A percentile compares a stretch with the other conserved stretches of the same genome.
Evolutionary conservation across 2,329 filamentous ascomycete genomes (phyloP).

Genomic region (Clonostachys byssicola): DNA sequence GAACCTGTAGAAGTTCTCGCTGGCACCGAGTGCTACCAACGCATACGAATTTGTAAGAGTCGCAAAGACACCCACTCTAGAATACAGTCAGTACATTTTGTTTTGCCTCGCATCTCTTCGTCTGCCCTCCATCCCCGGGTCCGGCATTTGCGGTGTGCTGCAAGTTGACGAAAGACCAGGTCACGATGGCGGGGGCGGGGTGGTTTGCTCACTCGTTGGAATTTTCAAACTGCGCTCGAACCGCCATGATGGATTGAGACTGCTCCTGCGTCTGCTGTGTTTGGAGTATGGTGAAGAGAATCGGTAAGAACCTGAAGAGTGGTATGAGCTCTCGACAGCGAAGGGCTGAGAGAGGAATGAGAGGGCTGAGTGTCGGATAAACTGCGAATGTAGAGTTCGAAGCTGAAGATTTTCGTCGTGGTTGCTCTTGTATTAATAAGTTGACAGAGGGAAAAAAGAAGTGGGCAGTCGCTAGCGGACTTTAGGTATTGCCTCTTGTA

Average conservation of each 20-base stretch:
- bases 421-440: no score
- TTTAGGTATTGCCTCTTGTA: no score
- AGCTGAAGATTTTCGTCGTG: background rate
- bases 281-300: background rate
- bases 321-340: background rate
- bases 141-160: no score
- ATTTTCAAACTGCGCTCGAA: conserved; percentile 79
- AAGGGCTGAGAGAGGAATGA: background rate
- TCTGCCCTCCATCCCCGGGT: no score
- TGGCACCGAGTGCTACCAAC: conserved; percentile 88
- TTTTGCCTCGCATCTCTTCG: no score
- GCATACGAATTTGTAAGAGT: conserved; percentile 97
- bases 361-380: background rate
- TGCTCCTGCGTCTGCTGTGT: background rate
- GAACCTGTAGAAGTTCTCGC: conserved; percentile 96
- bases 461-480: no score
- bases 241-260: conserved; percentile 48
- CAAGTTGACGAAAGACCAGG: background rate
- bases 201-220: conserved; percentile 73
- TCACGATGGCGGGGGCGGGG: conserved; percentile 12
- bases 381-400: background rate
- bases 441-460: no score
- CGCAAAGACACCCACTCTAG: conserved; percentile 90
- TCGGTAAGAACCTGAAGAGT: background rate
- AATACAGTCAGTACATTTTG: background rate